Base-by-base conservation (phyloP, 345 rosid genomes). In the Salix brachista region DNA sequence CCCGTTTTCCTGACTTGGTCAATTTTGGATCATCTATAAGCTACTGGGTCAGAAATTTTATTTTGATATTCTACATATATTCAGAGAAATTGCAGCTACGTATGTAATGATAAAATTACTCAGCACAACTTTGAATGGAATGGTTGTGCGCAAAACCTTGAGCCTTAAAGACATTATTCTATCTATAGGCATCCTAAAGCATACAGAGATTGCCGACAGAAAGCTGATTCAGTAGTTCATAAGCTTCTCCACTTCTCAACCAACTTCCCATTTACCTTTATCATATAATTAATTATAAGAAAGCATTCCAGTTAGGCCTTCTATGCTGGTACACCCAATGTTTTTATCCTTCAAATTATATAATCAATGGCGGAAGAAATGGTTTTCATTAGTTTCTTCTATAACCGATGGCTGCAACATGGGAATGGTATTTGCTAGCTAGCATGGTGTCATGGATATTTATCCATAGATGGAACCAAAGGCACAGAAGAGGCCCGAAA, bases 381-480 rank as follows among this genome's bases (percentile, higher is more conserved):
- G 14, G 36, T 18, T 41, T 67, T 23, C 54, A 8, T 48, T 46
- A 25, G 44, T 56, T 62, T 44, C 71, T 78, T 65, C 72, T 41
- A 65, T 70, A 56, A 17, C 76, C 41, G 75, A 78, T 21, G 87
- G 84, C 26, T 76, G 65, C 85, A 78, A 78, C 67, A 78, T 87
- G 87, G 87, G 87, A 26, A 65, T 82, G 28, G 62, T 8, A 56
- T 54, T 83, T 86, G 77, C 16, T 83, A 70, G 83, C 78, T 84
- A 88, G 87, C 80, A 70, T 81, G 80, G n/a, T 81, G 67, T 86
- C 96, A 42, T 93, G 92, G 93, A 78, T 95, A 60, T 83, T 89
- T 68, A 52, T 90, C 70, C 90, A 93, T 76, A 79, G 94, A 75
- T 91, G 97, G 96, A 86, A 77, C 79, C 97, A 91, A 67, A 90